phyloP scores from a whole-genome alignment of 202 grass and related monocot genomes.

The Carex arenaria region DNA sequence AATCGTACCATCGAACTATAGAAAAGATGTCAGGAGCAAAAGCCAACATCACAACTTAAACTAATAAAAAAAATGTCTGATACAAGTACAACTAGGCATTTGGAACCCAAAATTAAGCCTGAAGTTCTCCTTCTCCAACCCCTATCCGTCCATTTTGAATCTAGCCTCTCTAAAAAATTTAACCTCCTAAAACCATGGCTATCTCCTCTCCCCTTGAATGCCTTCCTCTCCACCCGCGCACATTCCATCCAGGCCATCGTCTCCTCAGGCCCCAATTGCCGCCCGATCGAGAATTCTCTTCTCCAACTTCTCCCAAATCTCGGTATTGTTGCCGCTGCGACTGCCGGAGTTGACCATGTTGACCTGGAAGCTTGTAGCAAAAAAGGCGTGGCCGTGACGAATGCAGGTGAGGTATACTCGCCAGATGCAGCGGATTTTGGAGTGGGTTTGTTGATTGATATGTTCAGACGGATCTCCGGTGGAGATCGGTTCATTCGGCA shows the following conservation, averaged over 20 bases:
- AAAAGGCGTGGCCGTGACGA: constrained; percentile 5
- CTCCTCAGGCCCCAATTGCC: not conserved
- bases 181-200: constrained; percentile 11
- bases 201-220: constrained; percentile 8
- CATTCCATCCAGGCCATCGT: constrained; percentile 7
- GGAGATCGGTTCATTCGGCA: not conserved
- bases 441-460: constrained; percentile 10
- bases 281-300: not conserved
- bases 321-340: not conserved
- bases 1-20: not conserved
- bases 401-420: constrained; percentile 1
- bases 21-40: not conserved
- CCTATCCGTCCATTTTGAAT: not conserved
- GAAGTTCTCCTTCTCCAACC: constrained; percentile 21
- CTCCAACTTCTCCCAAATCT: constrained; percentile 9
- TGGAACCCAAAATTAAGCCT: not conserved
- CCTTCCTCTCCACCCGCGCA: constrained; percentile 24
- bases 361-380: constrained; percentile 10
- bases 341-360: constrained; percentile 13
- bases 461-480: not conserved
- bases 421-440: constrained; percentile 2
- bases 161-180: not conserved
- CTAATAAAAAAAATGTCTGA: not conserved
- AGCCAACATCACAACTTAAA: not conserved
- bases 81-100: not conserved